These are phyloP conservation scores for Puccinia polysora DNA, from an alignment of 1,284 basidiomycete species.

Conservation along the genomic window DNA sequence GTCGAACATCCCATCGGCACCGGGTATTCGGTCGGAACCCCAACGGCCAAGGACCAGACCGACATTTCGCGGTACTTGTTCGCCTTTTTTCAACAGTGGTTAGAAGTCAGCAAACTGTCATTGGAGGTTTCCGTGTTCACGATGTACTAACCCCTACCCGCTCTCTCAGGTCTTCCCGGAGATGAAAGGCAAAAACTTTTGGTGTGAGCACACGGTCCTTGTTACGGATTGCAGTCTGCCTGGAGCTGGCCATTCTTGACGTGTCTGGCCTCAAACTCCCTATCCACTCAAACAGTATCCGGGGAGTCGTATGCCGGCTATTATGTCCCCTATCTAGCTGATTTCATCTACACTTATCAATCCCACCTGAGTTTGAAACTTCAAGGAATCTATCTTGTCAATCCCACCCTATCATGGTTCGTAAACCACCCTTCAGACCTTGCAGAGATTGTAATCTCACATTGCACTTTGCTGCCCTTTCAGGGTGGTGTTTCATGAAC, in stretches of 20 bases:
- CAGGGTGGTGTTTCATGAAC: slow-evolving; percentile 25
- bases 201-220: slow-evolving; percentile 15
- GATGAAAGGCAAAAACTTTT: slow-evolving; percentile 37
- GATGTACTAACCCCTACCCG: background rate
- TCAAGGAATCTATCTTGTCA: slow-evolving; percentile 21
- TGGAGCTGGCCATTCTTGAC: no score
- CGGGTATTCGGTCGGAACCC: slow-evolving; percentile 32
- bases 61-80: slow-evolving; percentile 36
- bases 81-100: slow-evolving; percentile 32
- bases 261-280: no score
- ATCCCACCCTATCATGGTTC: slow-evolving; percentile 28
- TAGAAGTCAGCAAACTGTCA: background rate
- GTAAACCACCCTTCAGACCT: background rate
- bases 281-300: slow-evolving; percentile 35
- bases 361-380: slow-evolving; percentile 16
- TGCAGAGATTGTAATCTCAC: background rate
- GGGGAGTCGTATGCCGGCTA: slow-evolving; percentile 40
- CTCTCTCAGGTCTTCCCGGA: slow-evolving; percentile 36
- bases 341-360: slow-evolving; percentile 37
- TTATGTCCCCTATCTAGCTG: slow-evolving; percentile 37
- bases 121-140: background rate
- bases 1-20: slow-evolving; percentile 39
- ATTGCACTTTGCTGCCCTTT: background rate
- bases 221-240: no score
- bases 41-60: slow-evolving; percentile 25